Evolutionary conservation across 2,329 filamentous ascomycete genomes (phyloP).

Genomic region (Thermomyces lanuginosus): DNA sequence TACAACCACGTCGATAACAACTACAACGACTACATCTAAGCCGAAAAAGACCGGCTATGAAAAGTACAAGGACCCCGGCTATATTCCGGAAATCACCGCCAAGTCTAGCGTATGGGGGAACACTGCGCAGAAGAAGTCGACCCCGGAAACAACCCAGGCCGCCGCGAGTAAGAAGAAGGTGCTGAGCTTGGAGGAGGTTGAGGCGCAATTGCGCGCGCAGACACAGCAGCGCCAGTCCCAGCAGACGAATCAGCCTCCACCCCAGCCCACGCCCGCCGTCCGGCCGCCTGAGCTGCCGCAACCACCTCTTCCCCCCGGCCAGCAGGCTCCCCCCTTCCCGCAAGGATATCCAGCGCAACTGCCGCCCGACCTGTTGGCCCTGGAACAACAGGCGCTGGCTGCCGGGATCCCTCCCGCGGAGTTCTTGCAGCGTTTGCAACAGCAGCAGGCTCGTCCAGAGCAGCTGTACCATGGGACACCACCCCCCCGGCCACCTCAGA

Average conservation of each 20-base stretch:
- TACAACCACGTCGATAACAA: slow-evolving; percentile 27
- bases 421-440: slow-evolving; percentile 19
- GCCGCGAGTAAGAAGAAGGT: slow-evolving; percentile 49
- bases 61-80: slow-evolving; percentile 69
- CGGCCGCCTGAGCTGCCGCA: slow-evolving; percentile 17
- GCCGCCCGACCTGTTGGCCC: slow-evolving; percentile 33
- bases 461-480: slow-evolving; percentile 18
- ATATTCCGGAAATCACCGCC: slow-evolving; percentile 77
- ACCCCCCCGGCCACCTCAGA: slow-evolving; percentile 31
- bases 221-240: slow-evolving; percentile 10
- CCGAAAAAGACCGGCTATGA: slow-evolving; percentile 66
- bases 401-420: slow-evolving; percentile 22
- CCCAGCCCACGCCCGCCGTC: slow-evolving; percentile 6
- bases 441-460: slow-evolving; percentile 26
- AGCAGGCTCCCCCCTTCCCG: slow-evolving; percentile 16
- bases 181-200: slow-evolving; percentile 92
- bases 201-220: slow-evolving; percentile 73
- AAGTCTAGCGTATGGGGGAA: slow-evolving; percentile 88
- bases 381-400: slow-evolving; percentile 30
- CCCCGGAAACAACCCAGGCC: slow-evolving; percentile 10
- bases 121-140: slow-evolving; percentile 28
- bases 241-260: slow-evolving; percentile 4
- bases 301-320: slow-evolving; percentile 16
- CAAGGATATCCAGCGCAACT: slow-evolving; percentile 17
- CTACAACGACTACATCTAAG: slow-evolving; percentile 20